phyloP scores from a whole-genome alignment of 164 flowering plant species.

The Berberis vulgaris region DNA sequence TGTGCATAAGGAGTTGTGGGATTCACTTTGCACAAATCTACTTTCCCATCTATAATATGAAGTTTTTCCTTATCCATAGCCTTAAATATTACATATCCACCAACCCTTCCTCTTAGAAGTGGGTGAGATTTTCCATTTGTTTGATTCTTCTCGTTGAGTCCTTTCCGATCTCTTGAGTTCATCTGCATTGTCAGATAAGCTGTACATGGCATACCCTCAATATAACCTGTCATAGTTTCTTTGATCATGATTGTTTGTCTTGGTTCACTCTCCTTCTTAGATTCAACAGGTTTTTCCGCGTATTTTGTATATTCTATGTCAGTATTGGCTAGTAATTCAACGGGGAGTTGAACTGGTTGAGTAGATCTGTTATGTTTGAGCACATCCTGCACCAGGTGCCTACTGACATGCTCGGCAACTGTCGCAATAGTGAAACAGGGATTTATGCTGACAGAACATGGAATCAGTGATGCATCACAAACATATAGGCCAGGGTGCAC shows the following conservation, averaged over 20 bases:
- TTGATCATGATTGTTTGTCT: slow-evolving; percentile 16
- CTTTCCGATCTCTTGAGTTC: slow-evolving; percentile 12
- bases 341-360: slow-evolving; percentile 1
- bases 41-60: slow-evolving; percentile 44
- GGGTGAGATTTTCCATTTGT: neutral
- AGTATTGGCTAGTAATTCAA: neutral
- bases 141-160: slow-evolving; percentile 3
- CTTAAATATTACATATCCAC: slow-evolving; percentile 34
- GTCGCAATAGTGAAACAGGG: slow-evolving; percentile 48
- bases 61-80: slow-evolving; percentile 33
- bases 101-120: slow-evolving; percentile 33
- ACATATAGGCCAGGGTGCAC: slow-evolving; percentile 24
- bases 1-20: slow-evolving; percentile 44
- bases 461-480: slow-evolving; percentile 28
- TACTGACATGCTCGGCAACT: slow-evolving; percentile 42
- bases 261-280: neutral
- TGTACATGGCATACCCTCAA: slow-evolving; percentile 54
- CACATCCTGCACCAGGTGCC: slow-evolving; percentile 35
- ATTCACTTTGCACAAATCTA: slow-evolving; percentile 39
- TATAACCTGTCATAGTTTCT: slow-evolving; percentile 44
- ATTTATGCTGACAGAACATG: slow-evolving; percentile 26
- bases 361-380: slow-evolving; percentile 18
- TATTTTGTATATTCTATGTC: neutral
- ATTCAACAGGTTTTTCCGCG: slow-evolving; percentile 3
- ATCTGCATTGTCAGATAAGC: slow-evolving; percentile 43